Evolutionary conservation across 192 early-diverging fungal species (phyloP).

Genomic region (Backusella liffmaniae): DNA sequence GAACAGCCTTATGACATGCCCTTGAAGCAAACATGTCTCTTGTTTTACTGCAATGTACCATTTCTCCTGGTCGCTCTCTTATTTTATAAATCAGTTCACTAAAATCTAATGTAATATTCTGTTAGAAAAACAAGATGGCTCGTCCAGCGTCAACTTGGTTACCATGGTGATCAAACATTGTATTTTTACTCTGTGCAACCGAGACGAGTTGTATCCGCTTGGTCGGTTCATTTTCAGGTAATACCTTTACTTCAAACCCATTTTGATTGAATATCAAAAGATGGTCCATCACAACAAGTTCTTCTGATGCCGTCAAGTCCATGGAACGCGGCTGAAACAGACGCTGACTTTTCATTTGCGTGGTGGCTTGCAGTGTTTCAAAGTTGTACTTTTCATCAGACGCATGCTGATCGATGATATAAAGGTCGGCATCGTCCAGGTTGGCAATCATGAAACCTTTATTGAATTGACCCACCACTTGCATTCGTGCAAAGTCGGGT

Average conservation of each 20-base stretch:
- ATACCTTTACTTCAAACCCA: slow-evolving; percentile 76
- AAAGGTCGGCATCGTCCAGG: slow-evolving; percentile 72
- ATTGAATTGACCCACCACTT: slow-evolving; percentile 95
- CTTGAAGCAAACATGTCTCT: slow-evolving; percentile 81
- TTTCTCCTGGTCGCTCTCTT: slow-evolving; percentile 46
- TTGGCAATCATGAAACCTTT: slow-evolving; percentile 88
- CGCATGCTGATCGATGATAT: slow-evolving; percentile 98
- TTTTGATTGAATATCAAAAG: slow-evolving; percentile 70
- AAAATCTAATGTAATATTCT: slow-evolving; percentile 45
- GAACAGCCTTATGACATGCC: slow-evolving; percentile 87
- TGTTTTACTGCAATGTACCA: slow-evolving; percentile 68
- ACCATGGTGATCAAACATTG: slow-evolving; percentile 70
- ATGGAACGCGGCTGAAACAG: slow-evolving; percentile 68
- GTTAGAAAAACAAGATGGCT: too few species aligned
- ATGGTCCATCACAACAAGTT: slow-evolving; percentile 75
- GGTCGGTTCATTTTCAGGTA: slow-evolving; percentile 57
- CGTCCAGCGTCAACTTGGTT: not conserved
- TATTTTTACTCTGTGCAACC: slow-evolving; percentile 74
- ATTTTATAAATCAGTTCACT: slow-evolving; percentile 68
- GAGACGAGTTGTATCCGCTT: slow-evolving; percentile 64
- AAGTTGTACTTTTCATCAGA: slow-evolving; percentile 98
- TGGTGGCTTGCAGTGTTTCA: slow-evolving; percentile 72
- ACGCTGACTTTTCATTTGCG: slow-evolving; percentile 61
- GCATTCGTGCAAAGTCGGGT: slow-evolving; percentile 80
- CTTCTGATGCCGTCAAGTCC: slow-evolving; percentile 76